A percentile compares a stretch with the other conserved stretches of the same genome.
phyloP scores from a whole-genome alignment of 768 basidiomycete genomes.

The Suillus discolor region DNA sequence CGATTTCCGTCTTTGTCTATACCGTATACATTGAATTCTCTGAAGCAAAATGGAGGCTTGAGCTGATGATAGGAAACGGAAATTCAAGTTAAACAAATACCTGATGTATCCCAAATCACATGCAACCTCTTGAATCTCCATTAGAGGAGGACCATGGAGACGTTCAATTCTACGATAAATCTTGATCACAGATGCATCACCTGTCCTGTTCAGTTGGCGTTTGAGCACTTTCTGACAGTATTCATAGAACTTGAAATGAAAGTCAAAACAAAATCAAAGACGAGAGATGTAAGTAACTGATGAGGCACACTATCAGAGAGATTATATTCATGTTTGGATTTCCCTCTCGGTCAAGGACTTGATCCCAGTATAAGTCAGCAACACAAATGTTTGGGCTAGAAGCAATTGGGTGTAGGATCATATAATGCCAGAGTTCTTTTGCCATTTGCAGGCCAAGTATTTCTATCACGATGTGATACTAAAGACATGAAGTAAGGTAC shows the following conservation, averaged over 20 bases:
- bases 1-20: too few species aligned
- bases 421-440: background rate
- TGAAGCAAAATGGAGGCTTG: too few species aligned
- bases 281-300: background rate
- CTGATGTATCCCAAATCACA: too few species aligned
- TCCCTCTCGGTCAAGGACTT: background rate
- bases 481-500: background rate
- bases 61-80: too few species aligned
- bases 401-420: background rate
- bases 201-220: too few species aligned
- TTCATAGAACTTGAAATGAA: background rate
- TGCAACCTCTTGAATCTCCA: too few species aligned
- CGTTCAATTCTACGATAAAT: too few species aligned
- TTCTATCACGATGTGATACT: background rate
- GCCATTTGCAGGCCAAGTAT: background rate
- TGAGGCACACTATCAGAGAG: background rate
- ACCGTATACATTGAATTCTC: too few species aligned
- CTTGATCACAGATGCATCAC: too few species aligned
- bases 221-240: background rate
- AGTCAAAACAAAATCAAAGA: background rate
- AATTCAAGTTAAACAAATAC: too few species aligned
- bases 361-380: background rate
- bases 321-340: background rate
- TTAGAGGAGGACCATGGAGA: too few species aligned
- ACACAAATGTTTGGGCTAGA: too few species aligned